A percentile compares a stretch with the other conserved stretches of the same genome.
These are phyloP conservation scores for Leishmania arabica DNA, from an alignment of 208 protist genomes.

Conservation along the genomic window DNA sequence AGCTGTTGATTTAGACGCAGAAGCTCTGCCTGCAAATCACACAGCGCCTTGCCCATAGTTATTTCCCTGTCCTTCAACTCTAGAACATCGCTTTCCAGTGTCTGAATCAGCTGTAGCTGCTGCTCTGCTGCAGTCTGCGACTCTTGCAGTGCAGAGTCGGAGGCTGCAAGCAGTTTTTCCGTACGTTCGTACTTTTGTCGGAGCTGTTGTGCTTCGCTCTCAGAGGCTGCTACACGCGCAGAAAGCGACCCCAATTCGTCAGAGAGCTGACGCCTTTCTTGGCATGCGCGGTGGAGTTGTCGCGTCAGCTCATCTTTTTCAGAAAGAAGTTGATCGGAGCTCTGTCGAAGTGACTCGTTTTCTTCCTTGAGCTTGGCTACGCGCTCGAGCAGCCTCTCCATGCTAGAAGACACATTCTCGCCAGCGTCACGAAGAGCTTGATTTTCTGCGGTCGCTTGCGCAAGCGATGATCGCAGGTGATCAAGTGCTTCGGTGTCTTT, in stretches of 20 bases:
- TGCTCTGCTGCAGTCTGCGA: constrained; percentile 29
- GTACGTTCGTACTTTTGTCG: background rate
- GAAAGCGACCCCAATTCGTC: constrained; percentile 5
- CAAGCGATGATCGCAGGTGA: constrained; percentile 23
- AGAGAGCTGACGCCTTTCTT: constrained; percentile 1
- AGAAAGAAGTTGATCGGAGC: background rate
- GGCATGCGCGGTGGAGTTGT: background rate
- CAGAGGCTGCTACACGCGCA: constrained; percentile 2
- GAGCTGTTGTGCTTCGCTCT: background rate
- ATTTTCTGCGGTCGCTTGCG: constrained; percentile 25
- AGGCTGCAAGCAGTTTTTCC: background rate
- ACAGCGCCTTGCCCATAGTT: constrained; percentile 27
- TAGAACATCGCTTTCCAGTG: constrained; percentile 44
- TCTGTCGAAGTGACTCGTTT: constrained; percentile 22
- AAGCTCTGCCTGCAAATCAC: constrained; percentile 36
- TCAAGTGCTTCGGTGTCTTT: constrained; percentile 35
- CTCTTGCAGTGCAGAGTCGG: background rate
- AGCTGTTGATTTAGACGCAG: constrained; percentile 26
- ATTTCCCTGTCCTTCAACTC: constrained; percentile 34
- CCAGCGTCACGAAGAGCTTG: constrained; percentile 24
- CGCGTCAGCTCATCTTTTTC: background rate
- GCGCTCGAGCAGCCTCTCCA: constrained; percentile 32
- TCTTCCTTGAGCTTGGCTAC: constrained; percentile 37
- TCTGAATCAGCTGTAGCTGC: constrained; percentile 46
- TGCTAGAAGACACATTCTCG: constrained; percentile 34